phyloP scores from a whole-genome alignment of 2,329 filamentous ascomycete species.

The Coccinonectria pachysandricola region DNA sequence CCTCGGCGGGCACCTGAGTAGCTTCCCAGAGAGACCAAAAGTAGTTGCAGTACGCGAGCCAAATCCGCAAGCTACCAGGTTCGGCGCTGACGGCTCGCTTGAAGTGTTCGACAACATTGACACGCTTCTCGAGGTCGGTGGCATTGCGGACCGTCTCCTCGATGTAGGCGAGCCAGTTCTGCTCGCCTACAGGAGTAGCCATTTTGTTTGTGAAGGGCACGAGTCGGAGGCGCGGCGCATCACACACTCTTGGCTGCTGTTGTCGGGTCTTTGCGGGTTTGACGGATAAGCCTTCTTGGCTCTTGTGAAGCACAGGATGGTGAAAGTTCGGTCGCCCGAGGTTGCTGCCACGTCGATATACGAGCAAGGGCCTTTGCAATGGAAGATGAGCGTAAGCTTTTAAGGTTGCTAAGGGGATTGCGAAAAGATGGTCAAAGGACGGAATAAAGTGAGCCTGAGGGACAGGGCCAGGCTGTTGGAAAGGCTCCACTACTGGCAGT shows the following conservation, averaged over 20 bases:
- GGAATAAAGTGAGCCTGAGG: too few relatives aligned
- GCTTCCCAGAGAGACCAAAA: constrained; percentile 61
- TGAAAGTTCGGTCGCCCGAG: too few relatives aligned
- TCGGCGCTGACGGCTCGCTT: constrained; percentile 61
- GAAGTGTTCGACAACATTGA: constrained; percentile 62
- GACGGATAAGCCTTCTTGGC: too few relatives aligned
- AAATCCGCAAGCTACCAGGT: constrained; percentile 62
- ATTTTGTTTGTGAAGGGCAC: constrained; percentile 24
- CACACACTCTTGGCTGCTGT: constrained; percentile 8
- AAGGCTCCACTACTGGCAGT: too few relatives aligned
- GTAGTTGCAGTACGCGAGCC: constrained; percentile 71
- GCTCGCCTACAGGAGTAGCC: constrained; percentile 58
- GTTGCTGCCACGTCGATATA: too few relatives aligned
- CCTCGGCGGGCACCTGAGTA: constrained; percentile 45
- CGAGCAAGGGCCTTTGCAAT: too few relatives aligned
- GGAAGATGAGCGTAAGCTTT: too few relatives aligned
- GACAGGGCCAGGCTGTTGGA: too few relatives aligned
- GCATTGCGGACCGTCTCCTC: constrained; percentile 57
- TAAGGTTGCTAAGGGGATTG: too few relatives aligned
- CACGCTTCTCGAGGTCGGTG: constrained; percentile 53
- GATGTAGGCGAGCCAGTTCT: constrained; percentile 67
- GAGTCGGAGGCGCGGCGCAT: constrained; percentile 14
- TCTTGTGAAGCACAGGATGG: too few relatives aligned
- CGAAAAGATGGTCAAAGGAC: too few relatives aligned
- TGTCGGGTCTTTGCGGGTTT: too few relatives aligned